These are phyloP conservation scores for Biscogniauxia mediterranea DNA, from an alignment of 2,329 filamentous ascomycete species.

Conservation along the genomic window DNA sequence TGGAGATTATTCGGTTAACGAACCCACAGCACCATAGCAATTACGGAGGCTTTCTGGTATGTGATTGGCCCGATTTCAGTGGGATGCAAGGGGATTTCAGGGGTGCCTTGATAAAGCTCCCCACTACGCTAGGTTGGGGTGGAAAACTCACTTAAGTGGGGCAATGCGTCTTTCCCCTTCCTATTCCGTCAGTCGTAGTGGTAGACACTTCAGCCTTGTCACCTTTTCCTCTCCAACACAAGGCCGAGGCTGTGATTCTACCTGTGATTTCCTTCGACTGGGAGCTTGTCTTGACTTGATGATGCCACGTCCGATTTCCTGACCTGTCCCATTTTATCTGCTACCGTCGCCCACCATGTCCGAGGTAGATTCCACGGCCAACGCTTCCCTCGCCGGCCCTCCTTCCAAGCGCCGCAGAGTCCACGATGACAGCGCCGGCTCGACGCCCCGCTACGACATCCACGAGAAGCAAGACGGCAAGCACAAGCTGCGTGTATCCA, in stretches of 20 bases:
- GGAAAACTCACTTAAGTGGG: background rate
- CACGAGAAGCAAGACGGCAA: conserved; percentile 40
- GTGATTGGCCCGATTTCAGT: background rate
- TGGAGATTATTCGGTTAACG: background rate
- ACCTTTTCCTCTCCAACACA: background rate
- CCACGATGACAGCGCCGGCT: conserved; percentile 39
- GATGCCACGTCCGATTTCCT: too few species aligned
- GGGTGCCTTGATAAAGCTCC: background rate
- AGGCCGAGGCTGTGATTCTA: background rate
- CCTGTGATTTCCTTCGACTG: background rate
- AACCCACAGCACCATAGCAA: background rate
- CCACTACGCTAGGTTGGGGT: background rate
- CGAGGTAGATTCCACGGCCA: conserved; percentile 23
- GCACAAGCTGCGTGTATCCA: conserved; percentile 27
- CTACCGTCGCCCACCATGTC: conserved; percentile 25
- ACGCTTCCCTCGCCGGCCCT: conserved; percentile 28
- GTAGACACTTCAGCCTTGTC: conserved; percentile 1
- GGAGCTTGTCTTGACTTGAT: too few species aligned
- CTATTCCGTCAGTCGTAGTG: too few species aligned
- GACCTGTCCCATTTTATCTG: background rate
- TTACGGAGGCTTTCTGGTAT: background rate
- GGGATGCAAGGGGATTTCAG: background rate
- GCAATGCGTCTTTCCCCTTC: background rate
- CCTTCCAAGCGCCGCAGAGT: conserved; percentile 43
- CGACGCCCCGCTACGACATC: conserved; percentile 42